phyloP scores from a whole-genome alignment of 345 rosid species.

The Alliaria petiolata region DNA sequence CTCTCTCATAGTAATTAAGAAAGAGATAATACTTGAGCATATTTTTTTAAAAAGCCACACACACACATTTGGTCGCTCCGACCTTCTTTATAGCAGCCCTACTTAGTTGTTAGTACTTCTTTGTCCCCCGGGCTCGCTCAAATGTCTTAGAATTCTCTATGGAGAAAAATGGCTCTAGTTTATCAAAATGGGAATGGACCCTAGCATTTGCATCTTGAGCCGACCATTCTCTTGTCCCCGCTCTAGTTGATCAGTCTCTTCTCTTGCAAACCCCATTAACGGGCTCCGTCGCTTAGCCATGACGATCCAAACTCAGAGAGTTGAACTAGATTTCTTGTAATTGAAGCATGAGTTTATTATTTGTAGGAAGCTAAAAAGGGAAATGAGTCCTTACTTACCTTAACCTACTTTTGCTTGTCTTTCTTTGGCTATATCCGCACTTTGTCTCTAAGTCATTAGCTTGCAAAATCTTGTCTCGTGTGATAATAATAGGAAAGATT shows the following conservation, averaged over 20 bases:
- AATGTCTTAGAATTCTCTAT: not conserved
- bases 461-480: not conserved
- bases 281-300: not conserved
- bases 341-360: not conserved
- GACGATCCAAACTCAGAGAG: not conserved
- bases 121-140: not conserved
- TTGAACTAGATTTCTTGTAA: not conserved
- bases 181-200: not conserved
- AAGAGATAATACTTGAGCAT: conserved; percentile 3
- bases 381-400: not conserved
- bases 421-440: not conserved
- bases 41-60: not conserved
- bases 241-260: not conserved
- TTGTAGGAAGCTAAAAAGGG: not conserved
- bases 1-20: conserved; percentile 1
- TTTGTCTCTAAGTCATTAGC: not conserved
- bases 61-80: conserved; percentile 19
- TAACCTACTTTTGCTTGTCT: not conserved
- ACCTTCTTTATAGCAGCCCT: conserved; percentile 15
- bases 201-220: conserved; percentile 6
- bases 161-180: not conserved
- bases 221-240: not conserved
- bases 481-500: not conserved
- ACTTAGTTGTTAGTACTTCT: conserved; percentile 7
- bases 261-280: conserved; percentile 1